Base-by-base conservation (phyloP, 73 alveolate genomes). In the Loxodes magnus region DNA sequence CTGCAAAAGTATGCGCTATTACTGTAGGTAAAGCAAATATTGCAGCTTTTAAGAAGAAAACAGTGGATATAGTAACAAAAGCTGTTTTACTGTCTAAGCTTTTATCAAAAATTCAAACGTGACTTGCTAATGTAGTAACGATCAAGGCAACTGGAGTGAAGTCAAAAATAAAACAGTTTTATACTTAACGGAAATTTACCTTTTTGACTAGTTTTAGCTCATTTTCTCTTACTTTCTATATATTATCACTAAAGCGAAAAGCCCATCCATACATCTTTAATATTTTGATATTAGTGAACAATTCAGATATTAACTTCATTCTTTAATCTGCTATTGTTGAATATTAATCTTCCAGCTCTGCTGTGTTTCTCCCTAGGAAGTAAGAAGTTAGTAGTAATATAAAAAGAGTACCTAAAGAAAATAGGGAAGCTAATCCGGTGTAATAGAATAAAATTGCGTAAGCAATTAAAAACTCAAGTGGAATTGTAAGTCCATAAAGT, bases 231-330 rank as follows among this genome's bases (percentile, higher is more conserved):
- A 55, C 48, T 58, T 52, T 34, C 23, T 54, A 49, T 21, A 87
- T 60, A 50, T 56, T 77, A 0, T 56, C 62, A 42, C 58, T 48
- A 60, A 90, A 81, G 22, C 48, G 23, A 14, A 64, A 67, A 44
- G 68, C 88, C 89, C 94, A 90, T 5, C 88, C 69, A 79, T 90
- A 65, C 28, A 77, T 62, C 68, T 90, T 90, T 28, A 90, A 63
- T 51, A 74, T 67, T 79, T 85, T 90, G 22, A 90, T 81, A 68
- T 82, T 70, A 44, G 66, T 71, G 36, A 90, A 71, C n/a, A 74
- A 55, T 52, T 79, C 95, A 29, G 88, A 56, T 5, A 92, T 79
- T 15, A 48, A 36, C 53, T 77, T 85, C 76, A 85, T 70, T 51
- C 96, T 75, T 10, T 60, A 68, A 72, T 90, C 98, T 36, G 77